These are phyloP conservation scores for Leishmania martiniquensis DNA, from an alignment of 208 protist species.

Conservation along the genomic window DNA sequence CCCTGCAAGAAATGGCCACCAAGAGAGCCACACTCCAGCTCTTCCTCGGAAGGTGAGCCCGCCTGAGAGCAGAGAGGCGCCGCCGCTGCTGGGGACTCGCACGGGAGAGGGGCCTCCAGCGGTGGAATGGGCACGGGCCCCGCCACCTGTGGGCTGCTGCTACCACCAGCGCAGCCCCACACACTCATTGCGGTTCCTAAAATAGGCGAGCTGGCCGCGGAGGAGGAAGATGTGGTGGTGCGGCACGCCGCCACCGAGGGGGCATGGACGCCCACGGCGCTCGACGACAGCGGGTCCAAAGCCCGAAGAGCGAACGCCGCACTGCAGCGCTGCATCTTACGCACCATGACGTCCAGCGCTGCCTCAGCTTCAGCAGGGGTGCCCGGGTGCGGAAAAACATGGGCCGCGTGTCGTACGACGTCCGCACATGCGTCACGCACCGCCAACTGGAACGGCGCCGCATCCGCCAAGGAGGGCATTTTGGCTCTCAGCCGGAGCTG, in stretches of 20 bases:
- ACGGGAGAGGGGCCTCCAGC: neutral
- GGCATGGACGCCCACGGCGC: slow-evolving; percentile 1
- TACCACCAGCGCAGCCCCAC: neutral
- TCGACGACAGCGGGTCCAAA: slow-evolving; percentile 28
- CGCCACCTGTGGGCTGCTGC: slow-evolving; percentile 1
- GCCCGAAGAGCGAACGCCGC: slow-evolving; percentile 23
- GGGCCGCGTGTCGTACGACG: slow-evolving; percentile 40
- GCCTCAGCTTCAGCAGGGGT: slow-evolving; percentile 29
- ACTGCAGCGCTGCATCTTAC: slow-evolving; percentile 28
- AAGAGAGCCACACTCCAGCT: neutral
- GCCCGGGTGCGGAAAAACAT: slow-evolving; percentile 41
- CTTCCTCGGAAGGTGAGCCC: neutral
- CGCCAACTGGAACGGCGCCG: slow-evolving; percentile 43
- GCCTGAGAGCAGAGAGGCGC: neutral
- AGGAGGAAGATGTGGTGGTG: slow-evolving; percentile 11
- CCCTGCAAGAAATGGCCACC: neutral
- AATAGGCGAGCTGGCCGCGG: slow-evolving; percentile 17
- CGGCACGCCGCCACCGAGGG: neutral
- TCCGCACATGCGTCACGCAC: slow-evolving; percentile 50
- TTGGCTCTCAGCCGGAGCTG: slow-evolving; percentile 11
- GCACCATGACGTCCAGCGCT: slow-evolving; percentile 50
- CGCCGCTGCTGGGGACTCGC: neutral
- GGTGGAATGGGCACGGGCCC: slow-evolving; percentile 12
- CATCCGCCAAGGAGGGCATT: slow-evolving; percentile 21
- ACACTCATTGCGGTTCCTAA: neutral